Evolutionary conservation across 257 asterid species (phyloP), one percentile per base, ranked within the genome.

Genomic region (Forsythia suspensa): DNA sequence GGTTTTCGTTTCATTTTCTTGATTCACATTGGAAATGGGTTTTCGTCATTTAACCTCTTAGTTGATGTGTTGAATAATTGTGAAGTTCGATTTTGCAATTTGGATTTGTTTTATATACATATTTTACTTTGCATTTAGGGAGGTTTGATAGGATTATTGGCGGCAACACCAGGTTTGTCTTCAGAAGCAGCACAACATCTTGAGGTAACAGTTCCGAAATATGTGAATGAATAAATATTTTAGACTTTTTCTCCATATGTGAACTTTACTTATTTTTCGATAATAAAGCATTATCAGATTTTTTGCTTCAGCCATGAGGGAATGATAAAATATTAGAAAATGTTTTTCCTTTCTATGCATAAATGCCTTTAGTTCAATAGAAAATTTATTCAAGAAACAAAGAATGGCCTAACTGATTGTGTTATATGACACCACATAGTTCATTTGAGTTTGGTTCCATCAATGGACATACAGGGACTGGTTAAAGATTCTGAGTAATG

Each of bases 111-210:
- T 39, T 39, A n/a, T 13, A 61, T 66, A 41, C 11, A 3, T 52
- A 36, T 11, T 29, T 29, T 3, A 39, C 48, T 70, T 18, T 70
- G 85, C 71, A 80, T 76, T 77, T 82, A 94, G 98, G 98, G 98
- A 78, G 98, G 98, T 70, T 84, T 94, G 89, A 94, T 94, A 78
- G 97, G 98, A 76, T 85, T 94, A 90, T 97, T 97, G 8, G 98
- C 97, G 16, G 98, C 93, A 18, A 94, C 98, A 16, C 96, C 92
- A 72, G 97, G 96, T 70, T 89, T 94, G 91, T 89, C 95, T 77
- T 82, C 94, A 5, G 95, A 94, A 83, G 97, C 98, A 79, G 84
- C 96, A 8, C 94, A 91, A 42, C 99, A 93, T 88, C 99, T 95
- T 76, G 97, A 94, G 87, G 97, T 94, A 80, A 85, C 88, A 79